Evolutionary conservation across 352 stramenopile species (phyloP).

Genomic region (Phytopythium montanum): DNA sequence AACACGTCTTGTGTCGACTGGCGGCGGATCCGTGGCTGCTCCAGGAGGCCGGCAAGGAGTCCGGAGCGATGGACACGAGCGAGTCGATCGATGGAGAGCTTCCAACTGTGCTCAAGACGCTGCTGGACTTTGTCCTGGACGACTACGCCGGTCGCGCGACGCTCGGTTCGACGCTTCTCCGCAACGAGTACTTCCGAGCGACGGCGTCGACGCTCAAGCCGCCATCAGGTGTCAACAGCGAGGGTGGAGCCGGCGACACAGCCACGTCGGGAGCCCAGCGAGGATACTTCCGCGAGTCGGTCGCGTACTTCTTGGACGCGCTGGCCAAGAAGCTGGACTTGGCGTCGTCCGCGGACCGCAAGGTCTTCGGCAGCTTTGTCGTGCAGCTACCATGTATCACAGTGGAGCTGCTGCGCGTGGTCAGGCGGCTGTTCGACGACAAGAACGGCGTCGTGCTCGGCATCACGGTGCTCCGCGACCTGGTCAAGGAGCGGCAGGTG

Average conservation of each 20-base stretch:
- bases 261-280: neutral
- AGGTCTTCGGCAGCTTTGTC: slow-evolving; percentile 60
- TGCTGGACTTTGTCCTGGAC: slow-evolving; percentile 64
- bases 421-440: slow-evolving; percentile 46
- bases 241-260: neutral
- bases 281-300: slow-evolving; percentile 32
- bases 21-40: slow-evolving; percentile 62
- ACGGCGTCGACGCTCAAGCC: slow-evolving; percentile 11
- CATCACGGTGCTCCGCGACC: slow-evolving; percentile 68
- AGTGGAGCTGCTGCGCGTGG: slow-evolving; percentile 51
- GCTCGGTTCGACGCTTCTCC: slow-evolving; percentile 49
- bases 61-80: neutral
- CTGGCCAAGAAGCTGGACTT: slow-evolving; percentile 50
- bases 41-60: slow-evolving; percentile 35
- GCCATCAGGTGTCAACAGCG: neutral
- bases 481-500: slow-evolving; percentile 58
- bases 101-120: slow-evolving; percentile 57
- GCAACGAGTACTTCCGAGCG: slow-evolving; percentile 60
- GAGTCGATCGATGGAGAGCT: slow-evolving; percentile 19
- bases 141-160: slow-evolving; percentile 46
- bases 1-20: slow-evolving; percentile 65
- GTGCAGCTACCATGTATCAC: slow-evolving; percentile 51
- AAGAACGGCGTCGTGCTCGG: slow-evolving; percentile 62
- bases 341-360: slow-evolving; percentile 56
- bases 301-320: slow-evolving; percentile 48